Evolutionary conservation across 2,329 filamentous ascomycete genomes (phyloP).

Genomic region (Alternaria ethzedia): DNA sequence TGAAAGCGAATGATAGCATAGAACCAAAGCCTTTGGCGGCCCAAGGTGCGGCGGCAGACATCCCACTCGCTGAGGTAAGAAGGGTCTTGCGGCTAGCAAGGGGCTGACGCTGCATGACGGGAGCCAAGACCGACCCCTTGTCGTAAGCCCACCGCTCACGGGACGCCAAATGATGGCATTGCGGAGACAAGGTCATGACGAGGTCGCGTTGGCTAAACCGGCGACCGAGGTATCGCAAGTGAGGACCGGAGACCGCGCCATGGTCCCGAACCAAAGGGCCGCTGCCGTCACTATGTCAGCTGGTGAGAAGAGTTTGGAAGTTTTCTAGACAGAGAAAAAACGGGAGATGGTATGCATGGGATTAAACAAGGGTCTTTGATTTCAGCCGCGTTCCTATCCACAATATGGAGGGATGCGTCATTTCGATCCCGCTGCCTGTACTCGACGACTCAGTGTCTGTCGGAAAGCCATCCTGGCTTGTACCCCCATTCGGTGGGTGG

Average conservation of each 20-base stretch:
- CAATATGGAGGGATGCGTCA: conserved; percentile 33
- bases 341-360: neutral
- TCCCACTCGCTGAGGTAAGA: conserved; percentile 20
- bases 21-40: conserved; percentile 10
- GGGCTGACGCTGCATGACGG: conserved; percentile 23
- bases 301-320: neutral
- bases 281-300: conserved; percentile 18
- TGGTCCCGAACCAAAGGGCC: conserved; percentile 4
- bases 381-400: conserved; percentile 26
- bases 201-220: conserved; percentile 4
- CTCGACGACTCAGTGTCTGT: conserved; percentile 20
- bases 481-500: neutral
- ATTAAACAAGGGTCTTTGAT: conserved; percentile 31
- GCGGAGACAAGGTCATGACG: conserved; percentile 14
- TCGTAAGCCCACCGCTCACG: conserved; percentile 15
- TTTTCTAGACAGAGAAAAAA: neutral
- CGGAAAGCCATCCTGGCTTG: conserved; percentile 12
- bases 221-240: conserved; percentile 6
- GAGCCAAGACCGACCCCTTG: conserved; percentile 19
- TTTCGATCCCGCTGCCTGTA: conserved; percentile 26
- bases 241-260: conserved; percentile 8
- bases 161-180: conserved; percentile 28
- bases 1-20: conserved; percentile 13
- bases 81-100: conserved; percentile 2
- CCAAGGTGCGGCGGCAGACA: conserved; percentile 15